These are phyloP conservation scores for Exutisphaerella laricina DNA, from an alignment of 2,329 filamentous ascomycete genomes.

Conservation along the genomic window DNA sequence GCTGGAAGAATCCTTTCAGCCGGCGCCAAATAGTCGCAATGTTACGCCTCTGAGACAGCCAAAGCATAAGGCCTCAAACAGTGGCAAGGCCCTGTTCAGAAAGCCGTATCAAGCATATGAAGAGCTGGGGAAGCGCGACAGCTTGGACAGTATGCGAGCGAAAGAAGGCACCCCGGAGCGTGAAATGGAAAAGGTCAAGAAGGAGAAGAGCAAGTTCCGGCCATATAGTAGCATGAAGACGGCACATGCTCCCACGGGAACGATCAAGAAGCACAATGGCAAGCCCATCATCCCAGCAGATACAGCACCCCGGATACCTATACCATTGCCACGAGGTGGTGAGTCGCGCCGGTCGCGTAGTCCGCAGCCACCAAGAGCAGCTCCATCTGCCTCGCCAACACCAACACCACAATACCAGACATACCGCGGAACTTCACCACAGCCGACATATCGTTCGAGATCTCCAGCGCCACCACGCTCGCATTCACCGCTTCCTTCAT, in stretches of 20 bases:
- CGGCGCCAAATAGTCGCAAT: slow-evolving; percentile 56
- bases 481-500: slow-evolving; percentile 39
- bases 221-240: slow-evolving; percentile 50
- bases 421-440: slow-evolving; percentile 25
- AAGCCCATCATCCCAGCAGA: slow-evolving; percentile 20
- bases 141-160: slow-evolving; percentile 30
- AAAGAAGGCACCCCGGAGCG: slow-evolving; percentile 30
- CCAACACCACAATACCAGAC: slow-evolving; percentile 33
- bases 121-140: slow-evolving; percentile 22
- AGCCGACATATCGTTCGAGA: slow-evolving; percentile 29
- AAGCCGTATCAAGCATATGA: slow-evolving; percentile 62
- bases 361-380: slow-evolving; percentile 18
- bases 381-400: slow-evolving; percentile 37
- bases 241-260: slow-evolving; percentile 34
- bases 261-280: slow-evolving; percentile 25
- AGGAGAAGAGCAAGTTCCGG: slow-evolving; percentile 38
- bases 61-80: slow-evolving; percentile 46
- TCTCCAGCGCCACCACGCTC: slow-evolving; percentile 39
- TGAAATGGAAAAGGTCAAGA: slow-evolving; percentile 28
- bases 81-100: slow-evolving; percentile 53
- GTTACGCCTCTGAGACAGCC: slow-evolving; percentile 47
- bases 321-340: slow-evolving; percentile 28
- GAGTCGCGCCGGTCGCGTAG: slow-evolving; percentile 21
- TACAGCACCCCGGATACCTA: slow-evolving; percentile 29
- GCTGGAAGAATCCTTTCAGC: slow-evolving; percentile 77